Evolutionary conservation across 2,329 filamentous ascomycete species (phyloP).

Genomic region (Ploettnerulaceae sp.): DNA sequence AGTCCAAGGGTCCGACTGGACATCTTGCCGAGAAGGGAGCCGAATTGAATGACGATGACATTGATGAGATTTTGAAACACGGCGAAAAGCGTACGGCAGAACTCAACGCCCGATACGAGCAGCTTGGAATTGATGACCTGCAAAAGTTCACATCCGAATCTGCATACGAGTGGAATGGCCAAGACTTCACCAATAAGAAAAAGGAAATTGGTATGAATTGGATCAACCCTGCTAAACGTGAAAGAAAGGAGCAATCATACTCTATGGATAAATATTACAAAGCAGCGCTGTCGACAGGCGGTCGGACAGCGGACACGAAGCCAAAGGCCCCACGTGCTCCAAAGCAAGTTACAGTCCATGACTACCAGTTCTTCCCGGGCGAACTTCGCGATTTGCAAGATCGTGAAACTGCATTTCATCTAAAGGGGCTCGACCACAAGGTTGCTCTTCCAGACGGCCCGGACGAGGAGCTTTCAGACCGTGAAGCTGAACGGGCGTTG

Average conservation of each 20-base stretch:
- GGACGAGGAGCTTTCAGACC: conserved; percentile 79
- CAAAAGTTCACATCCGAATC: conserved; percentile 98
- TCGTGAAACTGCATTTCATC: conserved; percentile 90
- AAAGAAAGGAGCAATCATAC: conserved; percentile 96
- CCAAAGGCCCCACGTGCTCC: conserved; percentile 94
- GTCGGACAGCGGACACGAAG: conserved; percentile 75
- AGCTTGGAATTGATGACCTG: conserved; percentile 91
- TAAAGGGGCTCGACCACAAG: conserved; percentile 95
- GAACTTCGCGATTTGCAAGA: conserved; percentile 86
- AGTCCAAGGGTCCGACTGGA: conserved; percentile 62
- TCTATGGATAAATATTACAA: conserved; percentile 99
- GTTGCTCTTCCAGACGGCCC: conserved; percentile 83
- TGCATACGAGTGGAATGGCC: conserved; percentile 97
- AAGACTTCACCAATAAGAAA: conserved; percentile 88
- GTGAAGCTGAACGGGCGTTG: conserved; percentile 79
- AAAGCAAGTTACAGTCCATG: conserved; percentile 86
- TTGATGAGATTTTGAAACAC: conserved; percentile 79
- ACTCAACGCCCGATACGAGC: conserved; percentile 91
- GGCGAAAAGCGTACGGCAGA: conserved; percentile 87
- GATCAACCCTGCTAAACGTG: conserved; percentile 98
- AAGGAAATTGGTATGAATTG: conserved; percentile 90
- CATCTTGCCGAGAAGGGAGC: conserved; percentile 52
- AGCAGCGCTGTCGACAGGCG: conserved; percentile 76
- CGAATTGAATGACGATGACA: conserved; percentile 78
- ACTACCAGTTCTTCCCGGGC: conserved; percentile 94